phyloP scores from a whole-genome alignment of 2,329 filamentous ascomycete species.

The Bipolaris bicolor region DNA sequence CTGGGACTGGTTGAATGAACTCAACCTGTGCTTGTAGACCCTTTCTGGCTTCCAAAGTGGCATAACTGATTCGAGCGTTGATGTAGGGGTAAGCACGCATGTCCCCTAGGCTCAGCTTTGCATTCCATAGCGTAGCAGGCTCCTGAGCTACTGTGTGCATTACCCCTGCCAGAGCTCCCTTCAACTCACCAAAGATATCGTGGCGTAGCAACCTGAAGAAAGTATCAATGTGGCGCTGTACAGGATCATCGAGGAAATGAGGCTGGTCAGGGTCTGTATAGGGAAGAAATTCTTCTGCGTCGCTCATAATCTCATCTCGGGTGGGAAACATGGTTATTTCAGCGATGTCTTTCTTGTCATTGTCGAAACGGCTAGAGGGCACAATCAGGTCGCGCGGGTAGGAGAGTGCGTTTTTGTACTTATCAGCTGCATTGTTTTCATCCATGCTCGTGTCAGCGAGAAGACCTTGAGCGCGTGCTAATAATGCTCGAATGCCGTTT shows the following conservation, averaged over 20 bases:
- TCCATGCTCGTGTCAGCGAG: slow-evolving; percentile 7
- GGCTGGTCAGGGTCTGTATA: slow-evolving; percentile 35
- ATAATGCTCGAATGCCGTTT: slow-evolving; percentile 21
- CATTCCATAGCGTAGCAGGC: slow-evolving; percentile 4
- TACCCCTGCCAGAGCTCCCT: slow-evolving; percentile 27
- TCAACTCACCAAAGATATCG: slow-evolving; percentile 43
- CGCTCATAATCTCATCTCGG: slow-evolving; percentile 42
- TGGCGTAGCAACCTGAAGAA: slow-evolving; percentile 43
- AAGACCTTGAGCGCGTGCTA: slow-evolving; percentile 26
- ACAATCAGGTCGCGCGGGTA: slow-evolving; percentile 35
- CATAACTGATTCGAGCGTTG: slow-evolving; percentile 23
- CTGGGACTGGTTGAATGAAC: slow-evolving; percentile 27
- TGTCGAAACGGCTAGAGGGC: slow-evolving; percentile 38
- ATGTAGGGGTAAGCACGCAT: slow-evolving; percentile 30
- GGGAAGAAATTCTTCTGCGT: slow-evolving; percentile 48
- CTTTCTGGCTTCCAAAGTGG: slow-evolving; percentile 22
- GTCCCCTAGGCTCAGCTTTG: slow-evolving; percentile 24
- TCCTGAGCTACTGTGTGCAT: slow-evolving; percentile 23
- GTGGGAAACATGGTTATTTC: slow-evolving; percentile 44
- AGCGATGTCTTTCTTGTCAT: slow-evolving; percentile 42
- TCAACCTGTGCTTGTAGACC: slow-evolving; percentile 30
- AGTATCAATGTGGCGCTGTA: slow-evolving; percentile 43
- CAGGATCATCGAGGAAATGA: slow-evolving; percentile 31
- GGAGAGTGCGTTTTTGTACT: slow-evolving; percentile 8
- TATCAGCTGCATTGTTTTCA: slow-evolving; percentile 3